phyloP scores from a whole-genome alignment of 495 filamentous ascomycete genomes.

The Cryomyces minteri region DNA sequence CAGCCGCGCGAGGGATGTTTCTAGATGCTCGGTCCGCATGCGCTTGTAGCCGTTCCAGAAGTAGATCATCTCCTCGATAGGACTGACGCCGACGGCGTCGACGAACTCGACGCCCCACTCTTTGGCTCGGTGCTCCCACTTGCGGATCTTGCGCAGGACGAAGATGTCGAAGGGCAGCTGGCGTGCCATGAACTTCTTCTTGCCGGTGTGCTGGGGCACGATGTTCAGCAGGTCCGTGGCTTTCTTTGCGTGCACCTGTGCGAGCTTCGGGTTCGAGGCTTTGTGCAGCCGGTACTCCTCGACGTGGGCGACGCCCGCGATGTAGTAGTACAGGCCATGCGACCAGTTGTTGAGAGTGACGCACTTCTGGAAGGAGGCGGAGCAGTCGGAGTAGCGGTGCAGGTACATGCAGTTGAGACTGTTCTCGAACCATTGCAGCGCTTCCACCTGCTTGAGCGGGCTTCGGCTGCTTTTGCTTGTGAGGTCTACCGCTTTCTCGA shows the following conservation, averaged over 20 bases:
- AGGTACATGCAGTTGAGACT: slow-evolving; percentile 63
- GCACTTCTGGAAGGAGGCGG: slow-evolving; percentile 45
- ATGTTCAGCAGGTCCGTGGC: slow-evolving; percentile 52
- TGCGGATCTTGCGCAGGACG: slow-evolving; percentile 64
- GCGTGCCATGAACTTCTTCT: slow-evolving; percentile 75
- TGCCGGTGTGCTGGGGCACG: slow-evolving; percentile 59
- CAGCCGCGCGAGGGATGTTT: slow-evolving; percentile 40
- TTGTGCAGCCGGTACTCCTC: slow-evolving; percentile 55
- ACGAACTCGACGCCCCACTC: slow-evolving; percentile 48
- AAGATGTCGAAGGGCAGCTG: slow-evolving; percentile 86
- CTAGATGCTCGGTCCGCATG: slow-evolving; percentile 46
- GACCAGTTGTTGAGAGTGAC: slow-evolving; percentile 82
- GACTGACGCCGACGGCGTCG: slow-evolving; percentile 71
- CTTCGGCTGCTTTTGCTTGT: slow-evolving; percentile 38
- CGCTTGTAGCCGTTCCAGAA: slow-evolving; percentile 76
- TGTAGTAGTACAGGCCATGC: slow-evolving; percentile 77
- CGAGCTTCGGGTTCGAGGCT: slow-evolving; percentile 30
- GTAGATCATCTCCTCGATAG: slow-evolving; percentile 87
- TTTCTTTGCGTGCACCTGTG: slow-evolving; percentile 33
- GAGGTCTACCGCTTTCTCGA: slow-evolving; percentile 49
- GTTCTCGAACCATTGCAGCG: slow-evolving; percentile 67
- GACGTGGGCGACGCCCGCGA: slow-evolving; percentile 58
- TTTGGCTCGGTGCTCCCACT: slow-evolving; percentile 73
- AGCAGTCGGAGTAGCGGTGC: slow-evolving; percentile 51
- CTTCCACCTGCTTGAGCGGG: slow-evolving; percentile 70